Base-by-base conservation (phyloP, 2,329 filamentous ascomycete genomes). In the Aspergillus versicolor region DNA sequence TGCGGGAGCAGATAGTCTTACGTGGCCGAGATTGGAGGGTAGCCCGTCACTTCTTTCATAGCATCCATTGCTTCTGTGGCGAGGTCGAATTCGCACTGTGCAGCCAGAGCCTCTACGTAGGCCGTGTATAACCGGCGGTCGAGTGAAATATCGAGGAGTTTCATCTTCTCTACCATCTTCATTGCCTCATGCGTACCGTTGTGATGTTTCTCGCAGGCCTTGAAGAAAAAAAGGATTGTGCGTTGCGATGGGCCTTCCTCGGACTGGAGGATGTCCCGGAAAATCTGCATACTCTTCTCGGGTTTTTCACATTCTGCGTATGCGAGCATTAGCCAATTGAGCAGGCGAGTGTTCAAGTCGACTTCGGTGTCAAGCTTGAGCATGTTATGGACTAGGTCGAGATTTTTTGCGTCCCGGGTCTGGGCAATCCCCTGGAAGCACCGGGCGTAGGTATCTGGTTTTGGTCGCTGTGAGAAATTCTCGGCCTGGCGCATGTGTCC, bases 331-430 rank as follows among this genome's bases (percentile, higher is more conserved):
- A 97, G 78, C 0, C 89, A 86, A 66, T 96, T 97, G 65, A 88
- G 85, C 2, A 97, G 79, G 54, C 79, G 81, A 0, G 93, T 97
- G 64, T 84, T 87, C 4, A 88, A 82, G 64, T 92, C 86, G 38
- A 97, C 82, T 42, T 85, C 84, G n/a, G 87, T 82, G 72, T 99
- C 94, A 72, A 97, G 87, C 76, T 96, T 97, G 63, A 97, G 81
- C 85, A 96, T 93, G 70, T 97, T 96, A 77, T 96, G 89, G 2
- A 96, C 84, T 60, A 89, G 84, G 57, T 86, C 84, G 19, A 97
- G 77, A 42, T 86, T 86, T 55, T 90, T 86, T 1, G 76, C 68
- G 65, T 89, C 86, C 13, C 73, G 76, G 8, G 80, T 80, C 30
- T 78, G 76, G 3, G 88, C 87, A 22, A 96, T 83, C 2, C 91